These are phyloP conservation scores for Cetraspora pellucida DNA, from an alignment of 192 early-diverging fungal species.

Conservation along the genomic window DNA sequence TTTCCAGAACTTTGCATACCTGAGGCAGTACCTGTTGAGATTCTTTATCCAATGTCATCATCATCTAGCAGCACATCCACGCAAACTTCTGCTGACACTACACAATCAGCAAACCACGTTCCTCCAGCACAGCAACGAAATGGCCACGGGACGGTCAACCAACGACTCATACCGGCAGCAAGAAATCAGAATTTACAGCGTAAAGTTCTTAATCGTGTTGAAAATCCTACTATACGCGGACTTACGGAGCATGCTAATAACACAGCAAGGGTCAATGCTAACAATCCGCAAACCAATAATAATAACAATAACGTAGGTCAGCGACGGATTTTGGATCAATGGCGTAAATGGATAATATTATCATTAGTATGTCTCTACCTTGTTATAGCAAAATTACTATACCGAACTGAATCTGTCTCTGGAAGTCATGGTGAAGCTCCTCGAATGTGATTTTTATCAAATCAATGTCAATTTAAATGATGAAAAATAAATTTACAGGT, in stretches of 20 bases:
- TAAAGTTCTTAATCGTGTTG: neutral
- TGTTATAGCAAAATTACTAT: constrained; percentile 52
- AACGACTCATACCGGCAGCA: neutral
- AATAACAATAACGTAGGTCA: constrained; percentile 36
- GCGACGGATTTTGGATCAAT: constrained; percentile 47
- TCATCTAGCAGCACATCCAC: neutral
- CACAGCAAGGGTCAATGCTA: neutral
- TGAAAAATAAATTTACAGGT: too few species aligned
- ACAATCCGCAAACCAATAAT: constrained; percentile 20
- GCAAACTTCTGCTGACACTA: neutral
- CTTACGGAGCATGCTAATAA: constrained; percentile 9
- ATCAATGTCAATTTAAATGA: too few species aligned
- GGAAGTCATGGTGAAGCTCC: neutral
- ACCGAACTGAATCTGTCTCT: constrained; percentile 30
- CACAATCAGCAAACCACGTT: neutral
- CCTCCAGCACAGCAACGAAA: neutral
- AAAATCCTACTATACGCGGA: constrained; percentile 16
- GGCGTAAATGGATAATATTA: constrained; percentile 60
- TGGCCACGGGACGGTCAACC: neutral
- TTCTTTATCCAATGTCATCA: constrained; percentile 46
- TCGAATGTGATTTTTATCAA: neutral
- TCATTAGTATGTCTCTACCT: constrained; percentile 61
- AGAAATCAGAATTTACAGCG: constrained; percentile 1
- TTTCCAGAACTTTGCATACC: constrained; percentile 84
- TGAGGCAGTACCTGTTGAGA: constrained; percentile 46